A percentile compares a stretch with the other conserved stretches of the same genome.
These are phyloP conservation scores for Sphaerostilbella broomeana DNA, from an alignment of 2,329 filamentous ascomycete species.

Conservation along the genomic window DNA sequence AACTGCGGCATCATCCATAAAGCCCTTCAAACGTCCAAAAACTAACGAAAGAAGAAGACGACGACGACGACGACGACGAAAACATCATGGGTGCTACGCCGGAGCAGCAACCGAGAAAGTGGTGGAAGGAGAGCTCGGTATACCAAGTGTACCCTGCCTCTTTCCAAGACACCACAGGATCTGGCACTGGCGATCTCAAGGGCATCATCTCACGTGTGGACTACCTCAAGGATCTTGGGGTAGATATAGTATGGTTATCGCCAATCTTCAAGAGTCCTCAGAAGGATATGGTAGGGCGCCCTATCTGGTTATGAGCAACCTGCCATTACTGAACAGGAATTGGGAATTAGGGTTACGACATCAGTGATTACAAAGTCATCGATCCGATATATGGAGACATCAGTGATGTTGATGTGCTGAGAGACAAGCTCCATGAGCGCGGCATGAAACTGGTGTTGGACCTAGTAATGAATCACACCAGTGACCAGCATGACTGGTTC, in stretches of 20 bases:
- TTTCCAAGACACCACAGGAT: constrained; percentile 52
- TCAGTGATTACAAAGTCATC: constrained; percentile 61
- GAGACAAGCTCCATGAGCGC: constrained; percentile 52
- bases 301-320: neutral
- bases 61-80: too few species aligned
- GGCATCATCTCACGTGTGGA: constrained; percentile 52
- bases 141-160: constrained; percentile 59
- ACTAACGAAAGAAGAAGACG: too few species aligned
- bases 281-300: constrained; percentile 50
- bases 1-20: too few species aligned
- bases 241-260: constrained; percentile 52
- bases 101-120: constrained; percentile 29
- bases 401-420: constrained; percentile 58
- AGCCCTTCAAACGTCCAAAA: too few species aligned
- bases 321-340: too few species aligned
- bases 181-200: constrained; percentile 50
- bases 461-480: constrained; percentile 68
- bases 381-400: constrained; percentile 62
- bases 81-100: constrained; percentile 20
- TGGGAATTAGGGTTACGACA: constrained; percentile 53
- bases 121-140: constrained; percentile 56
- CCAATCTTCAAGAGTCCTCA: constrained; percentile 48
- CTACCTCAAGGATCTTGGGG: constrained; percentile 48
- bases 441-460: constrained; percentile 67
- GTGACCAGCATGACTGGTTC: constrained; percentile 52